Evolutionary conservation across 768 basidiomycete genomes (phyloP).

Genomic region (Leccinum fibrillosum): DNA sequence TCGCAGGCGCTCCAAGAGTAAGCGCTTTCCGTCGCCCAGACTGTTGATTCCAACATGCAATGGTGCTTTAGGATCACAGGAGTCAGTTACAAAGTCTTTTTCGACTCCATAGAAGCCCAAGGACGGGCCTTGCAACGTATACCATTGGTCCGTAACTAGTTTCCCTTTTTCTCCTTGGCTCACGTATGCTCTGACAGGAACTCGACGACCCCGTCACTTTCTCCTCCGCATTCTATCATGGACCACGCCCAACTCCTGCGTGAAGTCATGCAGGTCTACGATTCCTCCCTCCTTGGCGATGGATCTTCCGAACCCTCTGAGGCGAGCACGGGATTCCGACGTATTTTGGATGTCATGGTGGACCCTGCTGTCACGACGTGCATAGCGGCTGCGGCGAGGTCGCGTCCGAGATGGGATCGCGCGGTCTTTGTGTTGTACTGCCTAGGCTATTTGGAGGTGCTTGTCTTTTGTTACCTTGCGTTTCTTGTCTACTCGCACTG

Average conservation of each 20-base stretch:
- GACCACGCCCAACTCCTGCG: slow-evolving; percentile 82
- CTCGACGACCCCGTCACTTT: slow-evolving; percentile 63
- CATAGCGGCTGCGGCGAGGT: slow-evolving; percentile 48
- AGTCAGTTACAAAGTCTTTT: slow-evolving; percentile 79
- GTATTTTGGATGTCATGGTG: slow-evolving; percentile 78
- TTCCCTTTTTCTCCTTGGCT: background rate
- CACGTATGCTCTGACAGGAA: slow-evolving; percentile 40
- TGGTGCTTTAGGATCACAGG: slow-evolving; percentile 62
- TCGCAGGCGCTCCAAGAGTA: slow-evolving; percentile 79
- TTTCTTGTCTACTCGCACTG: slow-evolving; percentile 1
- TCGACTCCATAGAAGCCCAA: slow-evolving; percentile 82
- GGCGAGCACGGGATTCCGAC: slow-evolving; percentile 15
- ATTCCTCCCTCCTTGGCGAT: slow-evolving; percentile 76
- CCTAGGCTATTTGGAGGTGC: slow-evolving; percentile 75
- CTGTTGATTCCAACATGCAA: background rate
- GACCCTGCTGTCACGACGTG: slow-evolving; percentile 84
- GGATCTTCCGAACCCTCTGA: slow-evolving; percentile 6
- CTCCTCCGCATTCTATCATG: slow-evolving; percentile 74
- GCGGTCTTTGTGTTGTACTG: slow-evolving; percentile 86
- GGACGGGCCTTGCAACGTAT: slow-evolving; percentile 60
- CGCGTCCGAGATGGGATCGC: slow-evolving; percentile 69
- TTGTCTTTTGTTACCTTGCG: slow-evolving; percentile 15
- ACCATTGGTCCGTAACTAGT: slow-evolving; percentile 44
- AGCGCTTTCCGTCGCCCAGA: slow-evolving; percentile 16
- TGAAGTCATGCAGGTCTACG: slow-evolving; percentile 87